Conservation (phyloP, 768 basidiomycete species). For the Mycena metata region DNA sequence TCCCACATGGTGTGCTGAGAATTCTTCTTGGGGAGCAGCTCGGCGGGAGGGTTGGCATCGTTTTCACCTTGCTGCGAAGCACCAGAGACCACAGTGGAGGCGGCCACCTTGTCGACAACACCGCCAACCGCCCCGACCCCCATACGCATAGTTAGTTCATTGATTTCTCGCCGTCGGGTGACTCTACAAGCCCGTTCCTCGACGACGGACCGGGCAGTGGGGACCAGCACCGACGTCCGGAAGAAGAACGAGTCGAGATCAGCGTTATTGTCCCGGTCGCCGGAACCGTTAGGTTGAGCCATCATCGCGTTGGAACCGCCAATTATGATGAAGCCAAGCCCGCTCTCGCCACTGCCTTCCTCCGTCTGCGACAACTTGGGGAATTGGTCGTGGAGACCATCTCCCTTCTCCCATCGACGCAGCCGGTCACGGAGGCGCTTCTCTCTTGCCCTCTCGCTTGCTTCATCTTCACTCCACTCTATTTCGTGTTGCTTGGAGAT, state of each 20-base stretch:
- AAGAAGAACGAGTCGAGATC: constrained; percentile 61
- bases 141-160: constrained; percentile 88
- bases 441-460: constrained; percentile 77
- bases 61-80: constrained; percentile 29
- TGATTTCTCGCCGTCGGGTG: constrained; percentile 77
- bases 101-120: constrained; percentile 59
- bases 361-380: constrained; percentile 62
- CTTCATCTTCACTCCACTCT: constrained; percentile 78
- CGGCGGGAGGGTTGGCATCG: constrained; percentile 9
- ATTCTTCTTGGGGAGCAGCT: constrained; percentile 23
- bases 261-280: constrained; percentile 42
- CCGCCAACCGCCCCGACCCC: constrained; percentile 84
- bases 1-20: constrained; percentile 58
- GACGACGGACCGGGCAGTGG: constrained; percentile 64
- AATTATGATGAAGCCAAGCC: constrained; percentile 65
- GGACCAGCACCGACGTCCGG: constrained; percentile 79
- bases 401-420: constrained; percentile 79
- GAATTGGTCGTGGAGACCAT: constrained; percentile 73
- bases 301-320: constrained; percentile 54
- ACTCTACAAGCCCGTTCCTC: constrained; percentile 72
- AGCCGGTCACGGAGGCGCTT: constrained; percentile 79
- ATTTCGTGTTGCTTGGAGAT: constrained; percentile 52
- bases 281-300: constrained; percentile 34
- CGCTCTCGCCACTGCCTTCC: constrained; percentile 50
- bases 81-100: constrained; percentile 38